phyloP scores from a whole-genome alignment of 129 eudicot species.

The Silybum marianum region DNA sequence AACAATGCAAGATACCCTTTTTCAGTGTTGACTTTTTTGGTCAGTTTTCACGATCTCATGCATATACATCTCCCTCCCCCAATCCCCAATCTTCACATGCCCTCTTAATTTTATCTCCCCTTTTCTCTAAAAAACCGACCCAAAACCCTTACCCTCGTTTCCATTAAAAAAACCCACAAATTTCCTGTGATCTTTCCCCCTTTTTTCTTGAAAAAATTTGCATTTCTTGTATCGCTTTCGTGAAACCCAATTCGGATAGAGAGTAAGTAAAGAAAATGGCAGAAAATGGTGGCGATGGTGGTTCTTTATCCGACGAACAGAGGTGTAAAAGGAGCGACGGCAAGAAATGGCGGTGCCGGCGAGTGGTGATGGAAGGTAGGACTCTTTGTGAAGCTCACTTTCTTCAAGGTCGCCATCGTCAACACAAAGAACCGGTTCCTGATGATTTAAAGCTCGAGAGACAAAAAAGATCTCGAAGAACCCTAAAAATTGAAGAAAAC shows the following conservation, averaged over 20 bases:
- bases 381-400: conserved; percentile 80
- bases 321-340: conserved; percentile 89
- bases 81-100: too few species aligned
- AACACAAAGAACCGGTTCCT: conserved; percentile 73
- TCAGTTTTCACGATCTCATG: conserved; percentile 3
- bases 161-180: conserved; percentile 24
- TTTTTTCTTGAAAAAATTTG: not conserved
- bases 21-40: not conserved
- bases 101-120: not conserved
- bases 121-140: conserved; percentile 29
- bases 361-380: conserved; percentile 62
- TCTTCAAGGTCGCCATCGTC: conserved; percentile 70
- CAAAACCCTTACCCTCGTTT: conserved; percentile 34
- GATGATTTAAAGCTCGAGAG: conserved; percentile 72
- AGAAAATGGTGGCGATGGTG: conserved; percentile 35
- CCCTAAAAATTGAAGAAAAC: conserved; percentile 26
- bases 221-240: not conserved
- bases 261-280: conserved; percentile 34
- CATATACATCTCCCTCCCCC: not conserved
- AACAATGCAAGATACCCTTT: conserved; percentile 9
- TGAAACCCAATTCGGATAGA: conserved; percentile 9
- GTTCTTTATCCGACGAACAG: conserved; percentile 54
- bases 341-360: conserved; percentile 81
- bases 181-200: not conserved
- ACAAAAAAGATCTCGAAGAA: conserved; percentile 2